These are phyloP conservation scores for Termitomyces eurrhizus DNA, from an alignment of 768 basidiomycete genomes.

Conservation along the genomic window DNA sequence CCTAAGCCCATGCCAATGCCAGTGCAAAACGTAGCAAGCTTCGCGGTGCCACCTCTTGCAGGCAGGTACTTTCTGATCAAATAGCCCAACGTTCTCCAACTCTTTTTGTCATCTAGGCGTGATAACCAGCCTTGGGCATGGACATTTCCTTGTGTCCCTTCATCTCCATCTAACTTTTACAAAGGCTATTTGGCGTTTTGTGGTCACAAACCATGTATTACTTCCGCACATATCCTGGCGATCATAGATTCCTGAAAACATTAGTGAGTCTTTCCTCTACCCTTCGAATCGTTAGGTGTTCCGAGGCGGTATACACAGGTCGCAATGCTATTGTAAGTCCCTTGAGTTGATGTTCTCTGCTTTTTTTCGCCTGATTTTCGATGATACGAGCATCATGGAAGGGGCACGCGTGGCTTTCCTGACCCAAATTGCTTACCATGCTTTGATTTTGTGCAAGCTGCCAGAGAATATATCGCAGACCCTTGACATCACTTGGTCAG, in stretches of 20 bases:
- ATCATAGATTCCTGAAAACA: background rate
- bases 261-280: background rate
- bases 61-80: no score
- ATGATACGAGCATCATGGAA: background rate
- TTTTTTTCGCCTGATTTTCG: background rate
- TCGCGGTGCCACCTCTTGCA: no score
- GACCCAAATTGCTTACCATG: background rate
- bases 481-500: background rate
- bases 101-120: no score
- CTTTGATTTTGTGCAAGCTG: background rate
- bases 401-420: background rate
- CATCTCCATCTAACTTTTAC: background rate
- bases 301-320: background rate
- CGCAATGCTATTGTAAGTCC: background rate
- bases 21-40: no score
- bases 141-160: background rate
- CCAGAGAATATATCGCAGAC: background rate
- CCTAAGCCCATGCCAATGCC: no score
- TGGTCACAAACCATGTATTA: background rate
- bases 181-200: background rate
- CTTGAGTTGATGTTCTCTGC: background rate
- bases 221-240: background rate
- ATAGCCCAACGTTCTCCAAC: no score
- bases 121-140: background rate
- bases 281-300: background rate